Evolutionary conservation across 163 green algal genomes (phyloP), one percentile per base, ranked within the genome.

Genomic region (Coccomyxa subellipsoidea): DNA sequence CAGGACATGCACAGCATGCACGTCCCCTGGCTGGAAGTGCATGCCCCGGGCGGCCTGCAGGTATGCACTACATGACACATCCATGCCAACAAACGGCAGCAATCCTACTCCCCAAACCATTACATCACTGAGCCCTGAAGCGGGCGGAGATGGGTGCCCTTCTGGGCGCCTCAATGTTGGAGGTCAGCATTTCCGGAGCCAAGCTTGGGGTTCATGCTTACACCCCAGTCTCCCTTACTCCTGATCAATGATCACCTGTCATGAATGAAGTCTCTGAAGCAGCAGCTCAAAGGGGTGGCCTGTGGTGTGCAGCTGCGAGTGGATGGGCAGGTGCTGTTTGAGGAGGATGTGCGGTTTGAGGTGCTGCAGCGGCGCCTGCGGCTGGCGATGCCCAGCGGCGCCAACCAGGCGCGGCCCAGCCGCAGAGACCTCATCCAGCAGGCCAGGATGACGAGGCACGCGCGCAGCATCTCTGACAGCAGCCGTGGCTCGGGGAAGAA

Each of bases 11-110:
- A 73, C n/a, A 32, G 66, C n/a, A 34, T 34, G 66, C 27, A 73
- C 18, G 66, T 73, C 21, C 66, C 66, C 66, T 73, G 66, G 66
- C 66, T 73, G 66, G 66, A 73, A 23, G 66, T 73, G 66, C 66
- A 73, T 73, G 66, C 66, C 6, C 66, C 66, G 18, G 66, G 66
- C 18, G 66, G 66, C 27, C 27, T 73, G 10, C 66, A 73, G 27
- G 66, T 73, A 23, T 12, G 29, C 66, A 36, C 66, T 66, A 66
- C 18, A 66, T 66, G 12, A 66, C 18, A 66, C 47, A 18, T 66
- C 18, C 47, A 66, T 66, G 47, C 47, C 12, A 18, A 29, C 12
- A 66, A 18, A n/a, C n/a, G n/a, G n/a, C n/a, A n/a, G n/a, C n/a
- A n/a, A n/a, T n/a, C n/a, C n/a, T n/a, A n/a, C n/a, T n/a, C n/a